phyloP scores from a whole-genome alignment of 2,329 filamentous ascomycete species.

The Ceratocystis harringtonii region DNA sequence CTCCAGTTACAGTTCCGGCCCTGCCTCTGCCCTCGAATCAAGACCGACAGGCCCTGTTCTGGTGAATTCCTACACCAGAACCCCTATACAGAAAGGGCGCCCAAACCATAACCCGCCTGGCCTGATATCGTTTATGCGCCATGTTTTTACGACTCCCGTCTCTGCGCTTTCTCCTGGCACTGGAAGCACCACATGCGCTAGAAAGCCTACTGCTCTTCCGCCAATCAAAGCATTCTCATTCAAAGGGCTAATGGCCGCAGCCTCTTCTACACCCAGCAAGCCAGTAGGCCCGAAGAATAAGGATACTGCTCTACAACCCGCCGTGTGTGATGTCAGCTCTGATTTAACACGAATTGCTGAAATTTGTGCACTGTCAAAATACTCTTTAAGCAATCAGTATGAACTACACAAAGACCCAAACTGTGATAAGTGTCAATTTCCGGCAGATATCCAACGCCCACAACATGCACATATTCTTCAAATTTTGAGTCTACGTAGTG shows the following conservation, averaged over 20 bases:
- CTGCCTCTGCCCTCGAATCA: background rate
- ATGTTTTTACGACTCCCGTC: background rate
- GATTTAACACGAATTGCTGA: slow-evolving; percentile 36
- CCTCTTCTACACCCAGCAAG: background rate
- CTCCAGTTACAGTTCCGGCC: background rate
- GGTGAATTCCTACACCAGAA: slow-evolving; percentile 17
- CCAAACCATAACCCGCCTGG: background rate
- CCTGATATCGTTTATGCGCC: background rate
- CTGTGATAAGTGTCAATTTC: background rate
- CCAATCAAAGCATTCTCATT: slow-evolving; percentile 50
- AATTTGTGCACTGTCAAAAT: slow-evolving; percentile 49
- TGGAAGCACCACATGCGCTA: background rate
- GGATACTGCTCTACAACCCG: slow-evolving; percentile 27
- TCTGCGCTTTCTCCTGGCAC: background rate
- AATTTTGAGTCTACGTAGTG: background rate
- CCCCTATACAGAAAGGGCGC: slow-evolving; percentile 14
- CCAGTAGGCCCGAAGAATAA: background rate
- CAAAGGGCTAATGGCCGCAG: slow-evolving; percentile 42
- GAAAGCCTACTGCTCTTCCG: slow-evolving; percentile 28
- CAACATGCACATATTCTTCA: background rate
- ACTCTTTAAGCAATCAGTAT: slow-evolving; percentile 52
- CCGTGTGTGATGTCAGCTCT: background rate
- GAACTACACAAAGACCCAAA: slow-evolving; percentile 37
- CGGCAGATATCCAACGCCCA: background rate
- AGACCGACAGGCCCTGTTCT: background rate